A percentile compares a stretch with the other conserved stretches of the same genome.
Conservation (phyloP, 768 basidiomycete species). For the Mycena pura region DNA sequence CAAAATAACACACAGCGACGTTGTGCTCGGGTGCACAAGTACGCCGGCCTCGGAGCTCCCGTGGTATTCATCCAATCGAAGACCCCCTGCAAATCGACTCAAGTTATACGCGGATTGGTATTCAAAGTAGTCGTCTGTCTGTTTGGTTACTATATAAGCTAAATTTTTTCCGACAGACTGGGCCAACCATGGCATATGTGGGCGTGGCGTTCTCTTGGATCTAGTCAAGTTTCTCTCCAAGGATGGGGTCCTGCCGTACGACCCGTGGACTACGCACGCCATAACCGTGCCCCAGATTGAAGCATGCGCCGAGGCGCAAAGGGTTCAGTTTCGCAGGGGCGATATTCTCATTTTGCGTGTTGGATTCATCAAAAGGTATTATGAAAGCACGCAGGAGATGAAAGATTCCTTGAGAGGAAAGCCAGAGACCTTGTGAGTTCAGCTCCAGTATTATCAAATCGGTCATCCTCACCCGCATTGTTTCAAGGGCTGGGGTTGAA, state of each 20-base stretch:
- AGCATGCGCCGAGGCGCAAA: conserved; percentile 64
- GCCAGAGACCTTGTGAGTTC: conserved; percentile 59
- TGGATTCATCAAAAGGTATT: conserved; percentile 69
- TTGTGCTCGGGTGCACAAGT: conserved; percentile 35
- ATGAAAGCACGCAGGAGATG: conserved; percentile 47
- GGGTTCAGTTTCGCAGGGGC: conserved; percentile 61
- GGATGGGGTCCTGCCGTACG: conserved; percentile 55
- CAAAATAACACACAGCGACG: too few species aligned
- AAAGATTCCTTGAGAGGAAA: conserved; percentile 50
- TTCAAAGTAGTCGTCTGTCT: conserved; percentile 73
- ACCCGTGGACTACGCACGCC: conserved; percentile 66
- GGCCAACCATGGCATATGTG: conserved; percentile 75
- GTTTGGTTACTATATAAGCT: not conserved
- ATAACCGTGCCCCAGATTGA: conserved; percentile 62
- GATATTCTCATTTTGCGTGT: conserved; percentile 68
- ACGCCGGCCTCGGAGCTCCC: conserved; percentile 50
- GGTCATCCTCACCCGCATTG: not conserved
- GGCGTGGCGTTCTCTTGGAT: conserved; percentile 72
- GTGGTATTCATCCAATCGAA: conserved; percentile 52
- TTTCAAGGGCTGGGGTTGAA: conserved; percentile 57
- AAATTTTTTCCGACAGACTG: conserved; percentile 52
- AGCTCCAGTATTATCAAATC: conserved; percentile 2
- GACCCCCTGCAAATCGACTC: conserved; percentile 58
- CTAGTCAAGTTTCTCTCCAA: conserved; percentile 59
- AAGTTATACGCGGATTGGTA: conserved; percentile 57